phyloP scores from a whole-genome alignment of 345 rosid species.

The Citrus inodora region DNA sequence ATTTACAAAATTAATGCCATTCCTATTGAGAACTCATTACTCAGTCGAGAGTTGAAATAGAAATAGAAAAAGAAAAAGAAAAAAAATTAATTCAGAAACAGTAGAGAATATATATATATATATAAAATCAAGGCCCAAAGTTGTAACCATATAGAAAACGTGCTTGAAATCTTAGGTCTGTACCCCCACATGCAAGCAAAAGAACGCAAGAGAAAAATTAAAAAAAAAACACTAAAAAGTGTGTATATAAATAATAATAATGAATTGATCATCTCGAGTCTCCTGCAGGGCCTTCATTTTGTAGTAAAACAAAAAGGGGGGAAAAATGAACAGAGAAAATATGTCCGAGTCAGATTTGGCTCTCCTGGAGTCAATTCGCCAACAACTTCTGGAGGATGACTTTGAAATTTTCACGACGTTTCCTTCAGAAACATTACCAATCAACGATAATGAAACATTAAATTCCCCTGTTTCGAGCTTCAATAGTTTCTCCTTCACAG shows the following conservation, averaged over 20 bases:
- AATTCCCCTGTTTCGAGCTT: not conserved
- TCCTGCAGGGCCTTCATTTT: too few relatives aligned
- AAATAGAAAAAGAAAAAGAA: too few relatives aligned
- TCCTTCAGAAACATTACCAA: not conserved
- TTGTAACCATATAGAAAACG: too few relatives aligned
- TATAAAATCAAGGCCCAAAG: too few relatives aligned
- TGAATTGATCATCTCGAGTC: too few relatives aligned
- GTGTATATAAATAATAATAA: not conserved
- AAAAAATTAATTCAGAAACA: too few relatives aligned
- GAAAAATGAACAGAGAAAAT: not conserved
- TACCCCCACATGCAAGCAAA: not conserved
- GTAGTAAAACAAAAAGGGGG: too few relatives aligned
- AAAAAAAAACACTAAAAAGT: too few relatives aligned
- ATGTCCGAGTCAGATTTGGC: conserved; percentile 7
- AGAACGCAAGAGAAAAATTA: not conserved
- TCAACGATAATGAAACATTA: not conserved
- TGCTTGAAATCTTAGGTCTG: not conserved
- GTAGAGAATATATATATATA: too few relatives aligned
- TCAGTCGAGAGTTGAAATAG: too few relatives aligned
- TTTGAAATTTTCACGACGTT: not conserved
- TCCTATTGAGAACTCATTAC: not conserved
- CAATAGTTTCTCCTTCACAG: not conserved
- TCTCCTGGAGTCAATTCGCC: conserved; percentile 24
- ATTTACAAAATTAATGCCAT: not conserved
- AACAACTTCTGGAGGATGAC: conserved; percentile 19